Evolutionary conservation across 768 basidiomycete species (phyloP).

Genomic region (Trametes villosa): DNA sequence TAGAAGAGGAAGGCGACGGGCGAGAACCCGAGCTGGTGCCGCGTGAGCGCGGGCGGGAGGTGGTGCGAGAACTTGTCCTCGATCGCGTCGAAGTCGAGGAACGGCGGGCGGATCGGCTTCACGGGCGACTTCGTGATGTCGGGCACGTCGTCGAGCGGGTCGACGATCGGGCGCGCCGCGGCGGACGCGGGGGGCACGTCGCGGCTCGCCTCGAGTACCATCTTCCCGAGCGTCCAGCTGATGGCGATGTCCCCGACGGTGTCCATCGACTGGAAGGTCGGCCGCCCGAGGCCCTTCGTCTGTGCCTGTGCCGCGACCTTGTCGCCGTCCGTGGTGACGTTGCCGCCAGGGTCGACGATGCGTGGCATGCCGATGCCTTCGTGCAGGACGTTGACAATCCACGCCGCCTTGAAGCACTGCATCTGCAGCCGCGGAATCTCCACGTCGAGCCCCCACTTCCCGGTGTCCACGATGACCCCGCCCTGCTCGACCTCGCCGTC

Average conservation of each 20-base stretch:
- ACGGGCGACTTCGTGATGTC: slow-evolving; percentile 56
- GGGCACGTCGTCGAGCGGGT: slow-evolving; percentile 72
- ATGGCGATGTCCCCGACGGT: slow-evolving; percentile 93
- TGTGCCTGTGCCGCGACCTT: slow-evolving; percentile 77
- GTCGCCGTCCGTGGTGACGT: slow-evolving; percentile 67
- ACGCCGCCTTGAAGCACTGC: slow-evolving; percentile 99
- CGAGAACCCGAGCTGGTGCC: slow-evolving; percentile 74
- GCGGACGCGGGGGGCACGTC: slow-evolving; percentile 62
- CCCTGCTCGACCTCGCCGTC: slow-evolving; percentile 67
- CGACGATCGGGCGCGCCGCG: slow-evolving; percentile 60
- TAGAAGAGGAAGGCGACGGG: slow-evolving; percentile 66
- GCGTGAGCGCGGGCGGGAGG: slow-evolving; percentile 63
- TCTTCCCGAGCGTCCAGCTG: slow-evolving; percentile 98
- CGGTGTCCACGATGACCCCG: slow-evolving; percentile 64
- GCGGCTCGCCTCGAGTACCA: slow-evolving; percentile 97
- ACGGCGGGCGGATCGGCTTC: slow-evolving; percentile 66
- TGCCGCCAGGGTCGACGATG: slow-evolving; percentile 85
- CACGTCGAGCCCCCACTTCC: slow-evolving; percentile 73
- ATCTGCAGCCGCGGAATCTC: slow-evolving; percentile 87
- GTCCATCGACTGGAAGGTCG: slow-evolving; percentile 92
- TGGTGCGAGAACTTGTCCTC: slow-evolving; percentile 71
- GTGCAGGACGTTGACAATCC: slow-evolving; percentile 95
- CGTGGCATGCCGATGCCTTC: slow-evolving; percentile 96
- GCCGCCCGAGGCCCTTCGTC: slow-evolving; percentile 79
- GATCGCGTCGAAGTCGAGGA: slow-evolving; percentile 59